A percentile compares a stretch with the other conserved stretches of the same genome.
These are phyloP conservation scores for Beta vulgaris DNA, from an alignment of 148 eudicot genomes.

Conservation along the genomic window DNA sequence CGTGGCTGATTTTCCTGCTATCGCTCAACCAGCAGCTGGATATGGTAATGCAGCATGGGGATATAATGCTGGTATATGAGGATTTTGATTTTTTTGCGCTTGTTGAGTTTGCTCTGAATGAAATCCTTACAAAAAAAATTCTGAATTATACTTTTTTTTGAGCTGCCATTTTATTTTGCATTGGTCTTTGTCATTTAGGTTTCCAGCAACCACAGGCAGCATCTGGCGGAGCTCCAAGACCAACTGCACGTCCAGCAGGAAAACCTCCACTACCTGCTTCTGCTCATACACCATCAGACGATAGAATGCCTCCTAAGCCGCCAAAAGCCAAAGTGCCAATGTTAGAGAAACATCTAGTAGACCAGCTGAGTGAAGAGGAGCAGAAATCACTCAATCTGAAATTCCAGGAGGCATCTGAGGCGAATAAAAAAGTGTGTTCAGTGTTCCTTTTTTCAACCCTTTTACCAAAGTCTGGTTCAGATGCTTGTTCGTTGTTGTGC, in stretches of 20 bases:
- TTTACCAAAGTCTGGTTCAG: neutral
- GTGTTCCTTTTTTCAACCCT: neutral
- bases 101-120: neutral
- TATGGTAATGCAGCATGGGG: constrained; percentile 63
- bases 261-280: constrained; percentile 73
- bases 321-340: constrained; percentile 82
- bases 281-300: constrained; percentile 47
- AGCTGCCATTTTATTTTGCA: neutral
- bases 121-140: too few relatives aligned
- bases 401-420: constrained; percentile 88
- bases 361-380: constrained; percentile 90
- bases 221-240: constrained; percentile 49
- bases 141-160: neutral
- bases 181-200: constrained; percentile 39
- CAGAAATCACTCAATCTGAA: constrained; percentile 78
- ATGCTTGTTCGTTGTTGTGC: neutral
- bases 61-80: constrained; percentile 57
- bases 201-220: constrained; percentile 55
- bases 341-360: constrained; percentile 81
- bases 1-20: constrained; percentile 54
- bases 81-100: neutral
- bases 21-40: constrained; percentile 50
- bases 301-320: constrained; percentile 53
- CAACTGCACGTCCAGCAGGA: constrained; percentile 44
- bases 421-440: constrained; percentile 58